These are phyloP conservation scores for Castanea sativa DNA, from an alignment of 306 rosid genomes.

Conservation along the genomic window DNA sequence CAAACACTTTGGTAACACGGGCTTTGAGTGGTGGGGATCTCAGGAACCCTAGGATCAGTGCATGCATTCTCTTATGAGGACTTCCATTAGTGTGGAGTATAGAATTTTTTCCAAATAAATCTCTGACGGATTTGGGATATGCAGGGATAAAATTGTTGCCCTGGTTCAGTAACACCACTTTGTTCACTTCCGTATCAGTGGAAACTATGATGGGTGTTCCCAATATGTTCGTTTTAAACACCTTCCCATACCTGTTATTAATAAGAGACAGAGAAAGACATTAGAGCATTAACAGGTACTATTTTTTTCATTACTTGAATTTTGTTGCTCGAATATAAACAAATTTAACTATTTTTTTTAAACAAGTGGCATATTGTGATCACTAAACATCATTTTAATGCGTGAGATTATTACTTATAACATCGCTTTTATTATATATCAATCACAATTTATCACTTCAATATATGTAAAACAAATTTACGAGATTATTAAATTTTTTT, in stretches of 20 bases:
- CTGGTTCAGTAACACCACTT: slow-evolving; percentile 66
- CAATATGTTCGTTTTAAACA: slow-evolving; percentile 72
- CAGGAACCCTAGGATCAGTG: slow-evolving; percentile 64
- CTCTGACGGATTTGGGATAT: slow-evolving; percentile 85
- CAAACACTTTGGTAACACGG: slow-evolving; percentile 54
- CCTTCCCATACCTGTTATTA: slow-evolving; percentile 69
- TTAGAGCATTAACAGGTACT: too few species aligned
- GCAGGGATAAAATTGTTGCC: slow-evolving; percentile 77
- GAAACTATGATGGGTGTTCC: slow-evolving; percentile 84
- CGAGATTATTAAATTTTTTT: too few species aligned
- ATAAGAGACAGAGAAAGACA: not conserved
- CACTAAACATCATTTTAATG: too few species aligned
- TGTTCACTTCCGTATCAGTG: slow-evolving; percentile 83
- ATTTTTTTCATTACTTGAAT: not conserved
- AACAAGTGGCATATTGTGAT: too few species aligned
- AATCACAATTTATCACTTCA: too few species aligned
- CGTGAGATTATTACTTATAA: too few species aligned
- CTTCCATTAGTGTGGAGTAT: slow-evolving; percentile 68
- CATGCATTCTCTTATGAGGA: slow-evolving; percentile 61
- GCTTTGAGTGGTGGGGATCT: slow-evolving; percentile 69
- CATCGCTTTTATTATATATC: too few species aligned
- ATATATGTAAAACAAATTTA: too few species aligned
- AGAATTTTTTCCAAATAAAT: slow-evolving; percentile 67
- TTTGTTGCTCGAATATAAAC: not conserved
- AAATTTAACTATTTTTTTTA: too few species aligned